phyloP scores from a whole-genome alignment of 129 eudicot genomes.

The Apium graveolens region DNA sequence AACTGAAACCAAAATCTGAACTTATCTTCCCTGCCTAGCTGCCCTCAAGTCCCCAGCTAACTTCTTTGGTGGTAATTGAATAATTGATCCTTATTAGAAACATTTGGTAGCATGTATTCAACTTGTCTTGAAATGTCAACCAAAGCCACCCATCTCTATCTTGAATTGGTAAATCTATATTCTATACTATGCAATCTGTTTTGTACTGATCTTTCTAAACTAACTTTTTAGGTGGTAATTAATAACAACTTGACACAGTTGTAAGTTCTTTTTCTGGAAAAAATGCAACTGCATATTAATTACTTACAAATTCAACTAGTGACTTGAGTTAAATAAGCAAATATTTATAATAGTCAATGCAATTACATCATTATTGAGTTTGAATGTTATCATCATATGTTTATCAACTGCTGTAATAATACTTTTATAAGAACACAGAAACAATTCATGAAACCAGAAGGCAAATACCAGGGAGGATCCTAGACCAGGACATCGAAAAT shows the following conservation, averaged over 20 bases:
- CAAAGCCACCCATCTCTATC: background rate
- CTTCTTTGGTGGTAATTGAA: too few relatives aligned
- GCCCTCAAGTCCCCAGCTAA: too few relatives aligned
- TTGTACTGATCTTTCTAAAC: background rate
- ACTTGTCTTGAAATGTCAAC: too few relatives aligned
- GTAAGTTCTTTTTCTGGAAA: background rate
- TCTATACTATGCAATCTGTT: background rate
- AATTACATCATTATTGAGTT: background rate
- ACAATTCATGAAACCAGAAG: background rate
- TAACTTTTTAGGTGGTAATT: background rate
- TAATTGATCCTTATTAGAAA: background rate
- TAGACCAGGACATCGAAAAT: constrained; percentile 13
- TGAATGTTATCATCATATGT: background rate
- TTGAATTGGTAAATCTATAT: background rate
- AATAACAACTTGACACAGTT: background rate
- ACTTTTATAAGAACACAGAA: background rate
- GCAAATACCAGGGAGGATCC: constrained; percentile 10
- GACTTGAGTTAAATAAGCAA: too few relatives aligned
- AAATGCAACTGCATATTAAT: background rate
- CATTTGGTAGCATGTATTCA: background rate
- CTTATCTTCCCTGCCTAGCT: too few relatives aligned
- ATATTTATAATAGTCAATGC: too few relatives aligned
- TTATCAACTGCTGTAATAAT: background rate
- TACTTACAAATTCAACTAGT: too few relatives aligned
- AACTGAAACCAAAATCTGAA: too few relatives aligned